Base-by-base conservation (phyloP, 1,284 basidiomycete species). In the Waitea zeae region DNA sequence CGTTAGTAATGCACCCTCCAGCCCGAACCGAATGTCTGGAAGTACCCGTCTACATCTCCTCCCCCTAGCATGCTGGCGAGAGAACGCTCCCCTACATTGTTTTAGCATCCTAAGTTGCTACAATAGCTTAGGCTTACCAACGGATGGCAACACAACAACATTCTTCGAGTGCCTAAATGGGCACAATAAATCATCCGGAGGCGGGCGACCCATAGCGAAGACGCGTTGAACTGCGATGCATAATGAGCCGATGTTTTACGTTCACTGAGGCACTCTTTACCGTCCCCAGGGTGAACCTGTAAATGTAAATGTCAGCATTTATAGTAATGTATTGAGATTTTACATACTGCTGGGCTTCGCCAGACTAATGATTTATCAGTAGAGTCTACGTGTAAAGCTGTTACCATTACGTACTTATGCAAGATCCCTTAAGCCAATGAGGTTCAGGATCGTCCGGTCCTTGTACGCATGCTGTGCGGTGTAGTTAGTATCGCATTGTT, bases 11-110 rank as follows among this genome's bases (percentile, higher is more conserved):
- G n/a, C n/a, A n/a, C n/a, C n/a, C n/a, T n/a, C n/a, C n/a, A n/a
- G n/a, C n/a, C n/a, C n/a, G n/a, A n/a, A n/a, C n/a, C n/a, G n/a
- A n/a, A n/a, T n/a, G n/a, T n/a, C 53, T 46, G 9, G 11, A 37
- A 55, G 35, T 49, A 79, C 75, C 76, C 78, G 42, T 83, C 79
- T 27, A 83, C 56, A 53, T 83, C 78, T 1, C 79, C 80, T 26
- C 79, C 79, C 13, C 65, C 73, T 14, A 83, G 57, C 42, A 64
- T 70, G 5, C 75, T 77, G 12, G 80, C 64, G 33, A 82, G 76
- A 81, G 40, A 9, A 20, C 22, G 22, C 14, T 15, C 22, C n/a
- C n/a, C n/a, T n/a, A n/a, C n/a, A n/a, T n/a, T n/a, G n/a, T n/a
- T 3, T 35, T 14, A 17, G 9, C 37, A 33, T 17, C 13, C 33